A percentile compares a stretch with the other conserved stretches of the same genome.
Evolutionary conservation across 495 filamentous ascomycete species (phyloP).

Genomic region (Xylaria longipes): DNA sequence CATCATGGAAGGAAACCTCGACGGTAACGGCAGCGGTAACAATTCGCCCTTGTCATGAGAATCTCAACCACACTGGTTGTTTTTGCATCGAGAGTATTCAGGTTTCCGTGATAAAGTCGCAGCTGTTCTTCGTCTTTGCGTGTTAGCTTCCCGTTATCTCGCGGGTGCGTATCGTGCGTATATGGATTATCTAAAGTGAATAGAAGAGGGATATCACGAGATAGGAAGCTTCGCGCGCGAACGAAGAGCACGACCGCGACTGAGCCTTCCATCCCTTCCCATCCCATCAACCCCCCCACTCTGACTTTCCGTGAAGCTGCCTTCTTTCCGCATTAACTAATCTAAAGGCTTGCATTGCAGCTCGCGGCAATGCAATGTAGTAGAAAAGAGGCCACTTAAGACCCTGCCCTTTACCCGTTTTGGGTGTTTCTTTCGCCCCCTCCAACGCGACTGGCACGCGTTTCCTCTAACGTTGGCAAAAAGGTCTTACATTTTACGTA

Average conservation of each 20-base stretch:
- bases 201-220: not conserved
- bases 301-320: not conserved
- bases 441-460: conserved; percentile 28
- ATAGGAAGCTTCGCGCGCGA: conserved; percentile 10
- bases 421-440: not conserved
- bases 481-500: not conserved
- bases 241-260: conserved; percentile 15
- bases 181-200: not conserved
- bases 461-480: not conserved
- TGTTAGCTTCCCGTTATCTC: not conserved
- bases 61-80: not conserved
- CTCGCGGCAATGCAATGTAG: conserved; percentile 20
- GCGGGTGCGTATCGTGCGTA: conserved; percentile 6
- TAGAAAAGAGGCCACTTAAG: not conserved
- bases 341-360: conserved; percentile 15
- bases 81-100: not conserved
- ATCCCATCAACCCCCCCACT: not conserved
- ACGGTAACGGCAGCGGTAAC: not conserved
- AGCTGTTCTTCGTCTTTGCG: not conserved
- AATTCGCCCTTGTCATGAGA: conserved; percentile 10
- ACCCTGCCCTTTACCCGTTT: conserved; percentile 4
- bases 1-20: conserved; percentile 15
- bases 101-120: not conserved
- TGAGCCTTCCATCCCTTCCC: conserved; percentile 14
- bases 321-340: not conserved